Base-by-base conservation (phyloP, 805 yeast species). In the Metschnikowia amazonensis region DNA sequence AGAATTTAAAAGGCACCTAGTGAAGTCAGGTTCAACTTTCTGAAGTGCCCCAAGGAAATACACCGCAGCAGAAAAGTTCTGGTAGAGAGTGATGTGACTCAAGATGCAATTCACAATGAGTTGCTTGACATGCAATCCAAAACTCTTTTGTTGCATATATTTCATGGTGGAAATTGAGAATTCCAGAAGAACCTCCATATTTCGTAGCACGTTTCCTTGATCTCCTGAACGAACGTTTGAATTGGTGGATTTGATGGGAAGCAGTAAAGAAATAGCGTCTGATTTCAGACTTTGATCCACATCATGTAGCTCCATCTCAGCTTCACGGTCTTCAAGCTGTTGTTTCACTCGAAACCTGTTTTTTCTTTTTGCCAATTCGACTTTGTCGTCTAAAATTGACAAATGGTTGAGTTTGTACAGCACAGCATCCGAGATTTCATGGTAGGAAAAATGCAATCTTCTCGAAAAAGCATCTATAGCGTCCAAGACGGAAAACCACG, bases 51-150 rank as follows among this genome's bases (percentile, higher is more conserved):
- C 52, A 0, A 70, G 62, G n/a, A 49, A 50, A 5, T 64, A 51
- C 1, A 59, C 52, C 3, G 63, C 47, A 0, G 67, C 74, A 2
- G 69, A 53, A 37, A 63, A 62, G 50, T 70, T 70, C 43, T 67
- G 72, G 51, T 62, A 60, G 16, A 62, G 41, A 27, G 56, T 57
- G 18, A 69, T 48, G 50, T 70, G 74, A 48, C 65, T 62, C 29
- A 72, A 51, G 2, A 69, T 23, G 44, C 75, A 68, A 45, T 69
- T 68, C 24, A 70, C 45, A 44, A 71, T 68, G 2, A 62, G 37
- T 3, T 43, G 51, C 16, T 60, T 38, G 8, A 60, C 57, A 9
- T 23, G 27, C n/a, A 9, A 8, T 13, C 43, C 29, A 33, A 46
- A 43, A 2, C 33, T 4, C 11, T 36, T 42, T 16, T 32, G 23